Evolutionary conservation across 176 grass and related monocot species (phyloP), one percentile per base, ranked within the genome.

Genomic region (Rhynchospora breviuscula): DNA sequence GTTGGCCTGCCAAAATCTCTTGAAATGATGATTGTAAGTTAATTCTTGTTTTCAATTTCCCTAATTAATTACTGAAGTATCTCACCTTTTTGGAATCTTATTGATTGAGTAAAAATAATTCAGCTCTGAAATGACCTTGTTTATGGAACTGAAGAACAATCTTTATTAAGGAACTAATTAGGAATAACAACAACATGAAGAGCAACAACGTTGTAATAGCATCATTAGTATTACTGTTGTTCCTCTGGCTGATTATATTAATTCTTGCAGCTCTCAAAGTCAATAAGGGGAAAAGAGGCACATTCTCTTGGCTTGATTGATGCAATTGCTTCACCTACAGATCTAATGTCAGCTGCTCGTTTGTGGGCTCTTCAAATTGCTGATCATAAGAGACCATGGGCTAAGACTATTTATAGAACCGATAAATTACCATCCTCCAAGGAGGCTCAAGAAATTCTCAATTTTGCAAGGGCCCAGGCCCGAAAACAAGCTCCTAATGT

Each of bases 11-110:
- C 84, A 79, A 98, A 94, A 89, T 72, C 89, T 83, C 90, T 98
- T 71, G 95, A 98, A 65, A 98, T 94, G 89, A 84, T 93, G 70
- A 77, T 98, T 84, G 95, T 98, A 89, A 84, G 84, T 40, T 86
- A 78, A 43, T 79, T 65, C n/a, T 10, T 80, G 4, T 72, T 60
- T 59, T 68, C 40, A 67, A 22, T 76, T 3, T 14, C 48, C 12
- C 23, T 54, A 76, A 12, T 13, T 75, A 52, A 54, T 3, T 23
- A 14, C 11, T 23, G 53, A 7, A 6, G 13, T 26, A 29, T 29
- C 21, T 45, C 3, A 53, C 71, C 19, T 15, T 75, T 51, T 61
- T 6, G 59, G n/a, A 9, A 8, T 62, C 59, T 62, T 23, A 62
- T 8, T 10, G 59, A 62, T 62, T 46, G 8, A 72, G 8, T 19